A percentile compares a stretch with the other conserved stretches of the same genome.
Evolutionary conservation across 2,329 filamentous ascomycete genomes (phyloP).

Genomic region (Colletotrichum tabaci): DNA sequence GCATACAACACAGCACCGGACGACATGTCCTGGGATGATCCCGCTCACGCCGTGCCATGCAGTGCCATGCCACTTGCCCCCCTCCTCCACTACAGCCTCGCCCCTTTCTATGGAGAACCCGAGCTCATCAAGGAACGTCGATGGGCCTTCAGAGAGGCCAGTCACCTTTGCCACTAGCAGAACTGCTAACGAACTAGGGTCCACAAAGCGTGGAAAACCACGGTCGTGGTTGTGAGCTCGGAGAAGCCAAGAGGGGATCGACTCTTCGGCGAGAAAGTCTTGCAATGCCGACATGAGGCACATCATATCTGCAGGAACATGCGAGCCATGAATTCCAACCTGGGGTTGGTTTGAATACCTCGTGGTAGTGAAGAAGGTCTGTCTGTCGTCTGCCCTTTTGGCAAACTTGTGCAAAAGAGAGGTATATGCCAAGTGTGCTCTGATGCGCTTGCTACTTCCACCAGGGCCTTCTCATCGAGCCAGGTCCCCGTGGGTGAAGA

Average conservation of each 20-base stretch:
- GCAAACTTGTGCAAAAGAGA: background rate
- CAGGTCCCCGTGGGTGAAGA: background rate
- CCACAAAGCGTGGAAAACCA: constrained; percentile 23
- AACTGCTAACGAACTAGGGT: background rate
- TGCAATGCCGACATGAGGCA: background rate
- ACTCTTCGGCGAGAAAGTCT: constrained; percentile 1
- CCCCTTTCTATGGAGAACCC: constrained; percentile 26
- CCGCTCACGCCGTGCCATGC: background rate
- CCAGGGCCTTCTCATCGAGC: background rate
- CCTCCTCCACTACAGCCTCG: background rate
- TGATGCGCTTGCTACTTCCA: no score
- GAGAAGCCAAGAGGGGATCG: constrained; percentile 4
- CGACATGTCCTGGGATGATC: constrained; percentile 23
- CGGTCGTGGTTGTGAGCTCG: background rate
- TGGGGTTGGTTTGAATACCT: constrained; percentile 4
- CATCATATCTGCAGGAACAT: background rate
- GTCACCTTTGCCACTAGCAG: constrained; percentile 23
- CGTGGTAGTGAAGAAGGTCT: constrained; percentile 24
- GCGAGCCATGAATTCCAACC: background rate
- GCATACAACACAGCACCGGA: background rate
- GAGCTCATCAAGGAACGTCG: constrained; percentile 17
- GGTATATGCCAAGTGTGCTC: background rate
- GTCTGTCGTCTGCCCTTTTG: background rate
- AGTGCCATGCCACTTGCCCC: background rate
- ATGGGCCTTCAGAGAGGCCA: constrained; percentile 12